A percentile compares a stretch with the other conserved stretches of the same genome.
These are phyloP conservation scores for Calcarisporium arbuscula DNA, from an alignment of 2,329 filamentous ascomycete genomes.

Conservation along the genomic window DNA sequence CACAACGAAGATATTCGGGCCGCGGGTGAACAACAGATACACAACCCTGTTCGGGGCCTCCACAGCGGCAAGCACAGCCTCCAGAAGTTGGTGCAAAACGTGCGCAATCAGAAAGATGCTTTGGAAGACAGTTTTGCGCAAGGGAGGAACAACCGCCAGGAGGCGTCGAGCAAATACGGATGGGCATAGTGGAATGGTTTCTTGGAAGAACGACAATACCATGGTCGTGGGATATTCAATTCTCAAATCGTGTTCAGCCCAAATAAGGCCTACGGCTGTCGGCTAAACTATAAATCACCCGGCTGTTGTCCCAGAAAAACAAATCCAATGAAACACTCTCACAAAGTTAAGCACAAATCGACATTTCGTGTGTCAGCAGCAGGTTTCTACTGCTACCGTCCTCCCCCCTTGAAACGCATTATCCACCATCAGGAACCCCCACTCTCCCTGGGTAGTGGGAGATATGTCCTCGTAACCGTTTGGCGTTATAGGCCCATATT, in stretches of 20 bases:
- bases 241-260: no score
- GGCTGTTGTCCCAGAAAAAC: no score
- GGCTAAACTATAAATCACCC: no score
- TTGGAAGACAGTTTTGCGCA: constrained; percentile 87
- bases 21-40: constrained; percentile 61
- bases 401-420: constrained; percentile 35
- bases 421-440: constrained; percentile 53
- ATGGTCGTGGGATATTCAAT: no score
- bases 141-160: constrained; percentile 70
- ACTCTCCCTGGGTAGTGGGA: constrained; percentile 55
- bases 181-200: no score
- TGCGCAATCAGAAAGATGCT: constrained; percentile 74
- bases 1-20: constrained; percentile 74
- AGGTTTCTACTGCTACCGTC: constrained; percentile 47
- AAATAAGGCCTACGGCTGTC: no score
- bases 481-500: constrained; percentile 46
- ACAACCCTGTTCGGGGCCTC: constrained; percentile 80
- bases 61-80: constrained; percentile 81
- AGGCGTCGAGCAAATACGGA: constrained; percentile 77
- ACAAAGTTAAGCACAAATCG: no score
- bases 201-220: constrained; percentile 19
- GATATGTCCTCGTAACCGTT: constrained; percentile 57
- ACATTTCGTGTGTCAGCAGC: no score
- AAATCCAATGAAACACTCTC: no score
- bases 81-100: constrained; percentile 79